Percentiles rank a stretch among this genome's conserved stretches.
These are phyloP conservation scores for Verticillium longisporum DNA, from an alignment of 2,329 filamentous ascomycete genomes.

Conservation along the genomic window DNA sequence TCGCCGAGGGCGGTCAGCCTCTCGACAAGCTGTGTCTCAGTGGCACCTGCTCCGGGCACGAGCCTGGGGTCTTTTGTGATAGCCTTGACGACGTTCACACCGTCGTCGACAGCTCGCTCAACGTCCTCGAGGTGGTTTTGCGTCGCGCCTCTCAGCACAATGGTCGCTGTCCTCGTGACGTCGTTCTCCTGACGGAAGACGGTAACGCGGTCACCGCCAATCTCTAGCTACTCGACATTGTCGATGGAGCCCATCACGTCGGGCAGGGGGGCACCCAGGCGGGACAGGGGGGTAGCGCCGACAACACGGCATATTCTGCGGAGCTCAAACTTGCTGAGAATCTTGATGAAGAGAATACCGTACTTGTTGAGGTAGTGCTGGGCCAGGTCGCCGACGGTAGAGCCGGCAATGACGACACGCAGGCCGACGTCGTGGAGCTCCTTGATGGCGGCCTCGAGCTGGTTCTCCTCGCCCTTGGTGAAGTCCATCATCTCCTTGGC, in stretches of 20 bases:
- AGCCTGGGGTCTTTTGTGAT: constrained; percentile 89
- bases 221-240: constrained; percentile 93
- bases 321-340: constrained; percentile 97
- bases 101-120: constrained; percentile 94
- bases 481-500: constrained; percentile 99
- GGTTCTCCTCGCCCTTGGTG: constrained; percentile 90
- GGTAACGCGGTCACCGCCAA: constrained; percentile 94
- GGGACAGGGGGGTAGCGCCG: constrained; percentile 90
- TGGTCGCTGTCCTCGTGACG: constrained; percentile 83
- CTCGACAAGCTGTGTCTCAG: constrained; percentile 90
- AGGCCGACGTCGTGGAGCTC: constrained; percentile 91
- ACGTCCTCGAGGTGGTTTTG: constrained; percentile 98
- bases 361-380: constrained; percentile 97
- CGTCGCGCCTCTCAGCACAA: constrained; percentile 90
- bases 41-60: constrained; percentile 89
- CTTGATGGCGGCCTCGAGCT: constrained; percentile 88
- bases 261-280: constrained; percentile 96
- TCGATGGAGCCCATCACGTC: constrained; percentile 97
- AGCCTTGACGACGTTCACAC: constrained; percentile 97
- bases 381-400: constrained; percentile 84
- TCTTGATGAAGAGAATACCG: constrained; percentile 92
- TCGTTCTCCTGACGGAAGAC: constrained; percentile 97
- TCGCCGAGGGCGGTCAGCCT: constrained; percentile 86
- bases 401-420: constrained; percentile 84
- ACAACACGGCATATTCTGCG: constrained; percentile 92